Conservation (phyloP, 805 yeast genomes). For the Ogataea allantospora region DNA sequence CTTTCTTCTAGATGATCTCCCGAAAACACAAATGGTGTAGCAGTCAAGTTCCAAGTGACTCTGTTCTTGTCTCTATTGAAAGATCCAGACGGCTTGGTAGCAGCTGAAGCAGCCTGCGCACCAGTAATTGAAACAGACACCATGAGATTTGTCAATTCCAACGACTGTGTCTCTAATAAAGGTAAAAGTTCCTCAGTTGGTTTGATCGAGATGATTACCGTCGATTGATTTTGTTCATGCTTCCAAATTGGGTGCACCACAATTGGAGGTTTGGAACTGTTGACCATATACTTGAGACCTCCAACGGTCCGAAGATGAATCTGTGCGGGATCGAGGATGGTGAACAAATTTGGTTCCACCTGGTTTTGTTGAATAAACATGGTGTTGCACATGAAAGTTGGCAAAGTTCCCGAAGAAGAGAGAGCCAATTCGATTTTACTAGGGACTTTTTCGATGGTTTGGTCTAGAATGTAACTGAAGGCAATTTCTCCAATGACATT, state of each 20-base stretch:
- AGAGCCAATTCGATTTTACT: slow-evolving; percentile 40
- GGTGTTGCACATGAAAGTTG: slow-evolving; percentile 50
- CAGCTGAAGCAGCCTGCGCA: slow-evolving; percentile 66
- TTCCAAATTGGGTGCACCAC: slow-evolving; percentile 84
- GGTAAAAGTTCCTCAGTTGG: slow-evolving; percentile 47
- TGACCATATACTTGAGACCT: slow-evolving; percentile 71
- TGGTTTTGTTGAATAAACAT: slow-evolving; percentile 48
- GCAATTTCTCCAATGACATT: slow-evolving; percentile 85
- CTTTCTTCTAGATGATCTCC: slow-evolving; percentile 50
- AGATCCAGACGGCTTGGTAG: slow-evolving; percentile 89
- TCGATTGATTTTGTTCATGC: slow-evolving; percentile 78
- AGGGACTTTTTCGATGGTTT: slow-evolving; percentile 35
- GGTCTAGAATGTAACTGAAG: slow-evolving; percentile 54
- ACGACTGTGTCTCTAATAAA: slow-evolving; percentile 34
- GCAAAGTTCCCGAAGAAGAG: slow-evolving; percentile 41
- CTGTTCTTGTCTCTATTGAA: slow-evolving; percentile 84
- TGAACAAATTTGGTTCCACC: slow-evolving; percentile 33
- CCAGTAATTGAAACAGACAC: slow-evolving; percentile 63
- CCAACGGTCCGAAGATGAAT: slow-evolving; percentile 69
- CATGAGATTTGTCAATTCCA: slow-evolving; percentile 55
- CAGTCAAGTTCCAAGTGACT: slow-evolving; percentile 74
- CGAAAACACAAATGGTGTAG: slow-evolving; percentile 39
- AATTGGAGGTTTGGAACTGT: slow-evolving; percentile 59
- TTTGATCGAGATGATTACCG: slow-evolving; percentile 72
- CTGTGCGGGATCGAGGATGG: slow-evolving; percentile 43